Evolutionary conservation across 1,139 yeast genomes (phyloP).

Genomic region (Hansenula sp.): DNA sequence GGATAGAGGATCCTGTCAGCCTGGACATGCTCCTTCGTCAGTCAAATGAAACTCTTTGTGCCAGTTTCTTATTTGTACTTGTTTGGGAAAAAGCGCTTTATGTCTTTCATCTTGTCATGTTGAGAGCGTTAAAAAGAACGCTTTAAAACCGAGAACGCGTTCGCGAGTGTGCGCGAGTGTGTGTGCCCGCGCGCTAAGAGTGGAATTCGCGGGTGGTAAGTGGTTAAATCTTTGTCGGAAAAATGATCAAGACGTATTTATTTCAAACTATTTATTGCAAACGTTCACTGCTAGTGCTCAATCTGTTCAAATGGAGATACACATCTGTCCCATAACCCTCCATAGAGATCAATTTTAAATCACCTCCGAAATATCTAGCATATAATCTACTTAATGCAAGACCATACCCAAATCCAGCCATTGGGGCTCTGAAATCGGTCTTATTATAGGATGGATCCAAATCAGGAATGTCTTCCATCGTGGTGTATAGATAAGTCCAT

Average conservation of each 20-base stretch:
- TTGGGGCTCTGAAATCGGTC: slow-evolving; percentile 56
- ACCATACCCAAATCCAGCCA: slow-evolving; percentile 95
- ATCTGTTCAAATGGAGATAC: slow-evolving; percentile 69
- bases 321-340: slow-evolving; percentile 96
- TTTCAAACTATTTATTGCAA: slow-evolving; percentile 19
- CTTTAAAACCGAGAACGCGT: background rate
- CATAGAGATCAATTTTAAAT: slow-evolving; percentile 80
- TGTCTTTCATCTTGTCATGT: no score
- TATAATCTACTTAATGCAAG: slow-evolving; percentile 82
- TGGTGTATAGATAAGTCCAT: slow-evolving; percentile 90
- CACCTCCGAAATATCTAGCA: slow-evolving; percentile 91
- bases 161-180: background rate
- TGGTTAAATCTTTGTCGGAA: no score
- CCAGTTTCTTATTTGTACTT: no score
- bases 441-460: slow-evolving; percentile 43
- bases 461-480: slow-evolving; percentile 72
- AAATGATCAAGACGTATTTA: no score
- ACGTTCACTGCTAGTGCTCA: slow-evolving; percentile 23
- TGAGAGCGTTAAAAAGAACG: background rate
- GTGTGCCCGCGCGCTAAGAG: no score
- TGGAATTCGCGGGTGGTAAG: no score
- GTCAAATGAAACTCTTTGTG: no score
- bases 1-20: background rate
- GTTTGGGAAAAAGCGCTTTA: no score
- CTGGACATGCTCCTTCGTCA: background rate